Evolutionary conservation across 2,329 filamentous ascomycete genomes (phyloP), one percentile per base, ranked within the genome.

Genomic region (Aspergillus texensis): DNA sequence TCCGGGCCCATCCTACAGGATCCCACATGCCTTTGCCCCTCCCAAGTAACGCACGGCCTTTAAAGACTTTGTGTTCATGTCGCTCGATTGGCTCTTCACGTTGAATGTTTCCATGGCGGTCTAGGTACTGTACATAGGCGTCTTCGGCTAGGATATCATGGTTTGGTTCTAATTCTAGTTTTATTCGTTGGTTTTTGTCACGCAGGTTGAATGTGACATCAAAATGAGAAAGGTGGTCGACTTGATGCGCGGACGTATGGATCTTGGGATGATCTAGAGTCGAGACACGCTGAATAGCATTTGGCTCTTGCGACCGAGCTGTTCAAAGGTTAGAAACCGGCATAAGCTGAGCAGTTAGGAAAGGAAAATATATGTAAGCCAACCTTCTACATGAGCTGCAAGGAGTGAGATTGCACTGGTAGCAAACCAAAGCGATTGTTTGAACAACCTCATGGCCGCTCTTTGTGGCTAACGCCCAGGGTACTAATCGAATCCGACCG

Each of bases 111-210:
- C 95, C 95, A 76, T 97, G 89, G 12, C 84, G 75, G 60, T 85
- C 88, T 48, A 97, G 78, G 74, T 93, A 90, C 45, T 89, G 86
- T 55, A 99, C 83, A 57, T 85, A 86, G 10, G 94, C 91, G 70
- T 90, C 89, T 19, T 93, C 86, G 60, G 90, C 86, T 53, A 99
- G 83, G 63, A 98, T 89, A 78, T 98, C 92, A 80, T 96, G 88
- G 76, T 98, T 98, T 4, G 95, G 95, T 75, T 95, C 89, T 56
- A 99, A 85, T 61, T 87, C 85, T 58, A 99, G 85, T 68, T 93
- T 92, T 72, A 98, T 83, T 69, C 88, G 86, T 67, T 93, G 86
- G 64, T 85, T 81, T 59, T 86, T 84, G 64, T 86, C 82, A 72
- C 91, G 88, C 41, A 97, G 81, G 62, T 87, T 83, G 76, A 99